Base-by-base conservation (phyloP, 805 yeast genomes). In the Candida golubevii region DNA sequence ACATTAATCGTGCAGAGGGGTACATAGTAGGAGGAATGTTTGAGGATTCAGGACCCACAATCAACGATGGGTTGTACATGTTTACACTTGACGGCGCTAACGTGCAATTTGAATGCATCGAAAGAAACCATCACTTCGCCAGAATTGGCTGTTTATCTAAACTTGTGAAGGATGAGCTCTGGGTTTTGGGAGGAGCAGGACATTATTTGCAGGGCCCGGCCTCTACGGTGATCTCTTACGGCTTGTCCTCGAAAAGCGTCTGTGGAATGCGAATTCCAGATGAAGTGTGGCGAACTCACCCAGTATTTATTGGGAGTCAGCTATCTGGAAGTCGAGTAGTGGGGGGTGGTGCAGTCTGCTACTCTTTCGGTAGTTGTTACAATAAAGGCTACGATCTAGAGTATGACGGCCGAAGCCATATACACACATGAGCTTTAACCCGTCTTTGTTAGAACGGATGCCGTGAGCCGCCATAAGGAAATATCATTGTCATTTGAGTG, bases 341-440 rank as follows among this genome's bases (percentile, higher is more conserved):
- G 35, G 85, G 82, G 8, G 91, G 95, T 3, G 95, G 95, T 4
- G 90, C 85, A 0, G 88, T 85, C 1, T 86, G 95, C 57, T 86
- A 83, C 51, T 84, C 90, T 0, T 87, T 85, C 64, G 95, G 95
- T 0, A 67, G 70, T 47, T 60, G 55, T 38, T 69, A 66, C 51
- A 69, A 60, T 48, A 43, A 49, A 2, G 56, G 51, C 3, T 65
- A 58, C 29, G 11, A 27, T 3, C 29, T 45, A 11, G 33, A 28
- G 10, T 28, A 18, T 18, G 23, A 18, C 23, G 23, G 23, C 23
- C 23, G 23, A 18, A 18, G 23, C 5, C 23, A 18, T 18, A 3
- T 18, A 3, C 23, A 18, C 5, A 18, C 23, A 5, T 18, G 23
- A 18, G 23, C 23, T 18, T 18, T 18, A 5, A 5, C 23, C 23